Evolutionary conservation across 1,139 yeast species (phyloP).

Genomic region (Protomyces lactucae-debilis): DNA sequence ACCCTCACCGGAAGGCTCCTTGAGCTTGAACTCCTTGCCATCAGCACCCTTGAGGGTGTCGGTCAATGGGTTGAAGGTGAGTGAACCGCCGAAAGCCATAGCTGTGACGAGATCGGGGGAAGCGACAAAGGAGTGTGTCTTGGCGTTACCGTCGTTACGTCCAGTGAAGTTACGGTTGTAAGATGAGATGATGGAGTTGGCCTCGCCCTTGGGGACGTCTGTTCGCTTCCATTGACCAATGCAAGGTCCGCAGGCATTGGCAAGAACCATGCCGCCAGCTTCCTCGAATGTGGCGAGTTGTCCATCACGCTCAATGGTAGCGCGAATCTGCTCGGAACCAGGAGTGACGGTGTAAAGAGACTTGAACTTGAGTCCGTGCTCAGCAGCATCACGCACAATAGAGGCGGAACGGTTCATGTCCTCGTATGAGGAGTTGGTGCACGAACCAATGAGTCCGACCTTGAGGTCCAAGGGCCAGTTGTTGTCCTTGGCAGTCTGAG

Average conservation of each 20-base stretch:
- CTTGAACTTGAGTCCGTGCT: slow-evolving; percentile 87
- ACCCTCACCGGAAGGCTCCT: slow-evolving; percentile 88
- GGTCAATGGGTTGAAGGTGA: slow-evolving; percentile 96
- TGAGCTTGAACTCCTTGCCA: slow-evolving; percentile 91
- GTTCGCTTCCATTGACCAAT: slow-evolving; percentile 99
- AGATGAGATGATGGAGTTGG: slow-evolving; percentile 96
- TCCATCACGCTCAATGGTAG: slow-evolving; percentile 97
- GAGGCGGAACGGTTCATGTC: slow-evolving; percentile 98
- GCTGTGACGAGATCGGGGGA: slow-evolving; percentile 98
- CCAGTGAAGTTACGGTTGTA: slow-evolving; percentile 99
- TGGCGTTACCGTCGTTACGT: slow-evolving; percentile 98
- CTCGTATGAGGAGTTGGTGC: slow-evolving; percentile 98
- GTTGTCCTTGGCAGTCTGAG: slow-evolving; percentile 77
- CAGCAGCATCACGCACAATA: slow-evolving; percentile 82
- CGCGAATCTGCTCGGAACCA: slow-evolving; percentile 99
- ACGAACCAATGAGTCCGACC: slow-evolving; percentile 97
- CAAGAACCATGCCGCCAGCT: slow-evolving; percentile 91
- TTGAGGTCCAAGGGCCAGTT: slow-evolving; percentile 92
- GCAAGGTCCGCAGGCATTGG: slow-evolving; percentile 99
- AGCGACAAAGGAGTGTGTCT: slow-evolving; percentile 95
- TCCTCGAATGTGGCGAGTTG: slow-evolving; percentile 83
- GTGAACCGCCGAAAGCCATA: slow-evolving; percentile 93
- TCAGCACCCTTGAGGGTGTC: slow-evolving; percentile 89
- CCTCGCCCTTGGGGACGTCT: slow-evolving; percentile 95
- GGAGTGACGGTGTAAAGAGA: slow-evolving; percentile 91